Conservation (phyloP, 768 basidiomycete species). For the Amanita jacksonii region DNA sequence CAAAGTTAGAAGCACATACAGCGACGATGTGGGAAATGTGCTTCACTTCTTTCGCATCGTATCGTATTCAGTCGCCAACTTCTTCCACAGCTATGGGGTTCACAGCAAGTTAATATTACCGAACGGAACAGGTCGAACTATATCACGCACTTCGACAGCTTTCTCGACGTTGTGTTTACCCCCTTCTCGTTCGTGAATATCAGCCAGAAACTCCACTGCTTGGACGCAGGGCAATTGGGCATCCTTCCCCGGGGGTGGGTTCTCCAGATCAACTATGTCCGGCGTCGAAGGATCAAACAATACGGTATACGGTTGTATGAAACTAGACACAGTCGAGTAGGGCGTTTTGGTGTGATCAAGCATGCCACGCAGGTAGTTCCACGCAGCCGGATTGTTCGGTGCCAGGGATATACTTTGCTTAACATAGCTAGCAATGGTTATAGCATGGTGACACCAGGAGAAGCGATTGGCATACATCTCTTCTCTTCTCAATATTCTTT, state of each 20-base stretch:
- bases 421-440: constrained; percentile 44
- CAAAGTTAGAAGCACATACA: background rate
- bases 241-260: constrained; percentile 52
- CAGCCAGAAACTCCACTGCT: constrained; percentile 83
- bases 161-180: constrained; percentile 33
- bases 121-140: background rate
- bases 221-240: constrained; percentile 70
- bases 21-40: background rate
- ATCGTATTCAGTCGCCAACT: constrained; percentile 61
- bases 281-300: constrained; percentile 17
- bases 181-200: constrained; percentile 53
- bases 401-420: constrained; percentile 77
- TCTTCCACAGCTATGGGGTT: constrained; percentile 51
- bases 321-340: constrained; percentile 42
- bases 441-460: background rate
- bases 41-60: constrained; percentile 65
- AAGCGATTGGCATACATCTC: constrained; percentile 45
- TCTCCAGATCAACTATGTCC: constrained; percentile 63
- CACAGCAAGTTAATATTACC: background rate
- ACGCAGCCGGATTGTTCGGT: constrained; percentile 90
- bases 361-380: constrained; percentile 94
- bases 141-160: constrained; percentile 37
- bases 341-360: constrained; percentile 54
- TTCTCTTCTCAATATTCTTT: constrained; percentile 56
- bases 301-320: constrained; percentile 57